A percentile compares a stretch with the other conserved stretches of the same genome.
phyloP scores from a whole-genome alignment of 805 yeast genomes.

The Maudiozyma saulgeensis region DNA sequence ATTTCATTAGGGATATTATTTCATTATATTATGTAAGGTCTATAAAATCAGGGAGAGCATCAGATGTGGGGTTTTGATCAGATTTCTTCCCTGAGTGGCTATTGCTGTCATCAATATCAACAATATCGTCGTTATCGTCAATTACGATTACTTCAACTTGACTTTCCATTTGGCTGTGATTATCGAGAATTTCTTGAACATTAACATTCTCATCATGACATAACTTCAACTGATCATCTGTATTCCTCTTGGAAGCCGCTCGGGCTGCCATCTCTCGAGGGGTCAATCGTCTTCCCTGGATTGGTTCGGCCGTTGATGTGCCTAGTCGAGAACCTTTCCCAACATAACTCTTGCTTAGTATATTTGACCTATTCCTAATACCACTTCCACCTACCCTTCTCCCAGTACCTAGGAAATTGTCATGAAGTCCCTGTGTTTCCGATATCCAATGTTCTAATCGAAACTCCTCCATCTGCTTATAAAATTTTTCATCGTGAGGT shows the following conservation, averaged over 20 bases:
- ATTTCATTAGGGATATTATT: neutral
- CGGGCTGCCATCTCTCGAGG: conserved; percentile 27
- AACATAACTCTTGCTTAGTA: neutral
- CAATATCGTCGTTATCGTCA: conserved; percentile 11
- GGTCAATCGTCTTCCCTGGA: conserved; percentile 1
- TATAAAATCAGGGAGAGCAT: conserved; percentile 7
- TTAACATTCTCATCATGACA: conserved; percentile 6
- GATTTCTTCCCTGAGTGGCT: neutral
- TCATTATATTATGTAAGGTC: conserved; percentile 11
- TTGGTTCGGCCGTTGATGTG: neutral
- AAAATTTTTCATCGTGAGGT: conserved; percentile 70
- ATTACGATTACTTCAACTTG: conserved; percentile 12
- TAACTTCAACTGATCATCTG: conserved; percentile 10
- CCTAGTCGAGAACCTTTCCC: conserved; percentile 2
- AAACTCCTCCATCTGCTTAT: conserved; percentile 52
- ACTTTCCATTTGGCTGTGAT: conserved; percentile 10
- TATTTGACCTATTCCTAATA: neutral
- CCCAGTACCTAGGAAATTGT: conserved; percentile 27
- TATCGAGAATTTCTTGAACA: conserved; percentile 5
- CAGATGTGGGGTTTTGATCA: neutral
- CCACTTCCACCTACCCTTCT: conserved; percentile 4
- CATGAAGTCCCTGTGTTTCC: conserved; percentile 22
- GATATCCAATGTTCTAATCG: conserved; percentile 38
- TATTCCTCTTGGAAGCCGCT: conserved; percentile 25
- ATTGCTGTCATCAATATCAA: neutral